Evolutionary conservation across 306 rosid species (phyloP).

Genomic region (Trichosanthes cucumerina): DNA sequence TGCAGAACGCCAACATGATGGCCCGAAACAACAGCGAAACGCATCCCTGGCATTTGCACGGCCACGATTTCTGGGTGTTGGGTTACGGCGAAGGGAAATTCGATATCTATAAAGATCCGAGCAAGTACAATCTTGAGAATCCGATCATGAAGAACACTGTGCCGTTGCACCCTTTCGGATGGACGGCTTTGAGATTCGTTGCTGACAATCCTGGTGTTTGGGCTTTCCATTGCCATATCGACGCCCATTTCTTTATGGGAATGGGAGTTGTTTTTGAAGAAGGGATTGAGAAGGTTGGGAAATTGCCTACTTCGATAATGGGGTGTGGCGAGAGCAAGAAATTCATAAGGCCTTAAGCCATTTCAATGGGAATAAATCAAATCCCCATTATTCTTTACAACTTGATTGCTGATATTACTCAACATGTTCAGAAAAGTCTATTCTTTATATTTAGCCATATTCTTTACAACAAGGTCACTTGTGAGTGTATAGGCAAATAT

Average conservation of each 20-base stretch:
- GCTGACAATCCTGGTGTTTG: conserved; percentile 77
- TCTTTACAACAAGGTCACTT: background rate
- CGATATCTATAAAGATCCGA: conserved; percentile 34
- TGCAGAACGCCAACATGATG: conserved; percentile 59
- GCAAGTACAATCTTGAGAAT: conserved; percentile 53
- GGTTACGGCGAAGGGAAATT: conserved; percentile 84
- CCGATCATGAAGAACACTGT: conserved; percentile 85
- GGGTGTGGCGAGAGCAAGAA: conserved; percentile 58
- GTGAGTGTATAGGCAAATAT: too few species aligned
- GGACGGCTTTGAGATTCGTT: conserved; percentile 82
- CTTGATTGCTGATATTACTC: background rate
- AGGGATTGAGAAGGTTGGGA: conserved; percentile 54
- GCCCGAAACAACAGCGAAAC: conserved; percentile 38
- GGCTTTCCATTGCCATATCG: conserved; percentile 92
- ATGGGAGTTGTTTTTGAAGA: conserved; percentile 87
- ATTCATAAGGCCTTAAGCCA: conserved; percentile 18
- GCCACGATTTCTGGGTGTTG: conserved; percentile 85
- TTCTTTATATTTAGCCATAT: background rate
- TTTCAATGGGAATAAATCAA: background rate
- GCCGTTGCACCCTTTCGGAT: conserved; percentile 55
- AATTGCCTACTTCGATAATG: conserved; percentile 63
- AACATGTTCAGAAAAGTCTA: background rate
- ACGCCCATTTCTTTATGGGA: conserved; percentile 76
- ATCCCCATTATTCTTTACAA: background rate
- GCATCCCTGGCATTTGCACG: conserved; percentile 94